Conservation (phyloP, 352 stramenopile genomes). For the Phytophthora hibernalis region DNA sequence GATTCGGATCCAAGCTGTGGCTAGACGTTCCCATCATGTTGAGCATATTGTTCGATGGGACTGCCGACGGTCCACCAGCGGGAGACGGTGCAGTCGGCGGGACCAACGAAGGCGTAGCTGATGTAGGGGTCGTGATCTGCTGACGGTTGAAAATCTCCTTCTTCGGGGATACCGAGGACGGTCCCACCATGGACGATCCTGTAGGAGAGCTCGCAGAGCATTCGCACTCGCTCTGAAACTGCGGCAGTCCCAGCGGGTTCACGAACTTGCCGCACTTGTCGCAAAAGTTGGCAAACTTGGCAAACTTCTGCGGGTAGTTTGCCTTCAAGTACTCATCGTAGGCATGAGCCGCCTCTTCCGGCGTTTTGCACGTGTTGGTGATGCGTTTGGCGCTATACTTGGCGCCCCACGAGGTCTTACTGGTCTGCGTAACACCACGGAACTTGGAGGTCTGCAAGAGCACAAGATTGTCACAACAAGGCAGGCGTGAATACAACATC, state of each 20-base stretch:
- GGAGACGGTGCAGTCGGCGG: constrained; percentile 44
- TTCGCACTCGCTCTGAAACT: constrained; percentile 79
- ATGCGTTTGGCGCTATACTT: constrained; percentile 91
- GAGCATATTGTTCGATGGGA: constrained; percentile 11
- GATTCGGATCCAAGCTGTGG: constrained; percentile 46
- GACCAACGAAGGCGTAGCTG: constrained; percentile 31
- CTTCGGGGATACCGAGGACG: constrained; percentile 41
- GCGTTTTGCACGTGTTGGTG: constrained; percentile 90
- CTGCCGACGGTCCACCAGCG: constrained; percentile 25
- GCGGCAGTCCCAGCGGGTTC: constrained; percentile 77
- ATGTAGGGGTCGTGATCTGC: constrained; percentile 43
- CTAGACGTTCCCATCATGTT: constrained; percentile 37
- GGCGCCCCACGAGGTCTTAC: constrained; percentile 88
- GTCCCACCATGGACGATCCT: constrained; percentile 13
- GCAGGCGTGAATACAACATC: constrained; percentile 4
- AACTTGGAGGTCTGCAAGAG: constrained; percentile 84
- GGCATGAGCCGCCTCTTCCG: constrained; percentile 79
- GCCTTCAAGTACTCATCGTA: constrained; percentile 88
- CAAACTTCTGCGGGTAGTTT: constrained; percentile 84
- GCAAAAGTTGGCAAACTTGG: constrained; percentile 91
- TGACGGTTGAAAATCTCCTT: constrained; percentile 46
- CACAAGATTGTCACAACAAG: constrained; percentile 21
- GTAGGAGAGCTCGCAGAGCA: constrained; percentile 51
- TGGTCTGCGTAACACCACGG: constrained; percentile 85
- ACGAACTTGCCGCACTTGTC: constrained; percentile 81